Evolutionary conservation across 2,329 filamentous ascomycete species (phyloP).

Genomic region (Sarocladium kiliense): DNA sequence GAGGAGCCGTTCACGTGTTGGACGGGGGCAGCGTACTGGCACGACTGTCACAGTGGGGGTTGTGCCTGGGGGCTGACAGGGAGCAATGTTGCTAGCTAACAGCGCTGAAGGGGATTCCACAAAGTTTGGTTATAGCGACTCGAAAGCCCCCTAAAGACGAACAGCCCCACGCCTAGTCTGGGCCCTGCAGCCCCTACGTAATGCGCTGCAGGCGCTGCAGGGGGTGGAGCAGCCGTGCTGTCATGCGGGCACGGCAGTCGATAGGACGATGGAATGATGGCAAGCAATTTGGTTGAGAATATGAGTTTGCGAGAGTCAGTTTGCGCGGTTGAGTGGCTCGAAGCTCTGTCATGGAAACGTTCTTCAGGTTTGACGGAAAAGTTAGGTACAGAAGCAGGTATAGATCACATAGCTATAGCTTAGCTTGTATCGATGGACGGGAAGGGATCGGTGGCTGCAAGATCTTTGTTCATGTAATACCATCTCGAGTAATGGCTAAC

Average conservation of each 20-base stretch:
- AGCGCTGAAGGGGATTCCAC: background rate
- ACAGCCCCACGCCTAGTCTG: background rate
- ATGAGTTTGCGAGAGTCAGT: background rate
- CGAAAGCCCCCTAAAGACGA: background rate
- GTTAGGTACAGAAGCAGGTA: too few species aligned
- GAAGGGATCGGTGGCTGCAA: background rate
- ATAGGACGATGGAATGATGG: background rate
- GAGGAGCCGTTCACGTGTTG: slow-evolving; percentile 5
- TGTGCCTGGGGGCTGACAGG: background rate
- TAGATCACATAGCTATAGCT: background rate
- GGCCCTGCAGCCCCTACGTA: slow-evolving; percentile 8
- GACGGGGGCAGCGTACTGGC: background rate
- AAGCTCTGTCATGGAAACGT: too few species aligned
- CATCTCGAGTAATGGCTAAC: background rate
- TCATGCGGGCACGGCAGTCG: background rate
- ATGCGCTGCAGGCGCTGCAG: slow-evolving; percentile 1
- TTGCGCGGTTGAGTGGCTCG: background rate
- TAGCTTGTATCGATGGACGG: background rate
- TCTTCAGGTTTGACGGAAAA: too few species aligned
- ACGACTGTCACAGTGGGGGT: background rate
- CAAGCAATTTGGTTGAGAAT: background rate
- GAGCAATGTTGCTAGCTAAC: background rate
- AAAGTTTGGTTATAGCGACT: background rate
- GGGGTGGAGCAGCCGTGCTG: background rate
- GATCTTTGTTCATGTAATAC: background rate